Percentiles rank a stretch among this genome's conserved stretches.
Conservation (phyloP, 371 early-diverging fungal genomes). For the Mucor velutinosus region DNA sequence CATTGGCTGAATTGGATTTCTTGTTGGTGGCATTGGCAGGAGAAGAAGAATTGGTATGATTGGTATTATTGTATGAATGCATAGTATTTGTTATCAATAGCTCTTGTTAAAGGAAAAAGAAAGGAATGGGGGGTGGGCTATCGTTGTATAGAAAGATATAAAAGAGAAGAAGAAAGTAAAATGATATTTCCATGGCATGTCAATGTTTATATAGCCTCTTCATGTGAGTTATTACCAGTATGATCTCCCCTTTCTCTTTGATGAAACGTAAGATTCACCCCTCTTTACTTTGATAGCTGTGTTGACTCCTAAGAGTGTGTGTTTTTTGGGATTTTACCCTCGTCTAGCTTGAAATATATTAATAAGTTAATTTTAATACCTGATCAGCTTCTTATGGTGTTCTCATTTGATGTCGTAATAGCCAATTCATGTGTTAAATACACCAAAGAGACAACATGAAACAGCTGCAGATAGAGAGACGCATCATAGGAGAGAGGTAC, state of each 20-base stretch:
- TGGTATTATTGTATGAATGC: slow-evolving; percentile 4
- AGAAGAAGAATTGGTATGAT: neutral
- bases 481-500: neutral
- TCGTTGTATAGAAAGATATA: neutral
- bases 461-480: neutral
- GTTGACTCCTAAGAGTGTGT: neutral
- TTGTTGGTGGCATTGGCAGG: neutral
- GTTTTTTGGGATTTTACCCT: slow-evolving; percentile 6
- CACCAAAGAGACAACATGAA: neutral
- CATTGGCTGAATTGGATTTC: neutral
- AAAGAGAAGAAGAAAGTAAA: slow-evolving; percentile 2
- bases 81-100: neutral
- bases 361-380: slow-evolving; percentile 1
- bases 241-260: neutral
- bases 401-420: neutral
- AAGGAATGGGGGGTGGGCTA: neutral
- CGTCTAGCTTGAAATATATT: slow-evolving; percentile 17
- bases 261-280: neutral
- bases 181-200: neutral
- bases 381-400: neutral
- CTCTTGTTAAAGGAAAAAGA: neutral
- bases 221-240: neutral
- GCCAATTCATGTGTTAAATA: neutral
- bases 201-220: slow-evolving; percentile 1
- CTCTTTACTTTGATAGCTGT: neutral